Evolutionary conservation across 768 basidiomycete species (phyloP).

Genomic region (Phylloporus rhodoxanthus): DNA sequence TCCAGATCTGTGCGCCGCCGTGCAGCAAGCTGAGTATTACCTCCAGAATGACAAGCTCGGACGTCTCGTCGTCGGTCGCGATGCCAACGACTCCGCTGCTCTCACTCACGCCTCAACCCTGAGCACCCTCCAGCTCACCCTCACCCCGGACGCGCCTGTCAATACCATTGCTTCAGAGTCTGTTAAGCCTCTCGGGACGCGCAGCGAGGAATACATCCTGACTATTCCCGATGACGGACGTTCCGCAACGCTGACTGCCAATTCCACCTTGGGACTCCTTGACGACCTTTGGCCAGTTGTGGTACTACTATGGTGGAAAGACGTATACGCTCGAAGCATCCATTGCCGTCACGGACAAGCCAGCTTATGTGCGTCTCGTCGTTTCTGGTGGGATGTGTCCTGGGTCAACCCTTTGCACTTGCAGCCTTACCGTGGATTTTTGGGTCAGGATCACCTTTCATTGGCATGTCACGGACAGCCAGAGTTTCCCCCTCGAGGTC

Average conservation of each 20-base stretch:
- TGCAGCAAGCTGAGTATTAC: constrained; percentile 26
- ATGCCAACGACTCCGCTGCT: constrained; percentile 25
- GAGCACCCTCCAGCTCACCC: constrained; percentile 23
- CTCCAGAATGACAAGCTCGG: constrained; percentile 34
- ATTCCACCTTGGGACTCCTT: constrained; percentile 45
- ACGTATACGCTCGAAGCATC: constrained; percentile 40
- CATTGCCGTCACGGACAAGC: constrained; percentile 38
- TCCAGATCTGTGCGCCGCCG: constrained; percentile 30
- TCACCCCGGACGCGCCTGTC: constrained; percentile 13
- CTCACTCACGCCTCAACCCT: constrained; percentile 26
- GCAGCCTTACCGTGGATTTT: too few relatives aligned
- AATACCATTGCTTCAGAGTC: constrained; percentile 34
- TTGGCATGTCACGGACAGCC: constrained; percentile 82
- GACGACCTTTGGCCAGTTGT: constrained; percentile 51
- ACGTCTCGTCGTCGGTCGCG: constrained; percentile 38
- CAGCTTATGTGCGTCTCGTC: constrained; percentile 37
- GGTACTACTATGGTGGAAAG: constrained; percentile 34
- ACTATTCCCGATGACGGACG: constrained; percentile 34
- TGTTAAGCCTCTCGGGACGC: constrained; percentile 27
- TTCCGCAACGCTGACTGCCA: constrained; percentile 36
- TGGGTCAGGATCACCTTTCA: constrained; percentile 62
- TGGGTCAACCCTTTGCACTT: neutral
- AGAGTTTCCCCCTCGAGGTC: constrained; percentile 71
- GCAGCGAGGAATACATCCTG: constrained; percentile 44
- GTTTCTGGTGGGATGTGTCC: too few relatives aligned